phyloP scores from a whole-genome alignment of 2,329 filamentous ascomycete genomes.

The Bisporella sp. region DNA sequence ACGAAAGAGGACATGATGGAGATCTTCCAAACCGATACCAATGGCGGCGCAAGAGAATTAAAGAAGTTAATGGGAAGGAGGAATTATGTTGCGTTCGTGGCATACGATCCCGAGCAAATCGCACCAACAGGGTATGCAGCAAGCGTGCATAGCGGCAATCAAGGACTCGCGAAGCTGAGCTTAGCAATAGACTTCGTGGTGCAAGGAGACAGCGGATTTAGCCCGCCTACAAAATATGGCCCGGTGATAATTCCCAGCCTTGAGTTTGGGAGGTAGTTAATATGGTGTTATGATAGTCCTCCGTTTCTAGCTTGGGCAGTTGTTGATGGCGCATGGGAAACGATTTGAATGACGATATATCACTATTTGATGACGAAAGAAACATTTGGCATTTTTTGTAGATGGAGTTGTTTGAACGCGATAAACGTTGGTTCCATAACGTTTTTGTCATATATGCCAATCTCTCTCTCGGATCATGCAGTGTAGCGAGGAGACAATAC shows the following conservation, averaged over 20 bases:
- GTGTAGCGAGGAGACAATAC: background rate
- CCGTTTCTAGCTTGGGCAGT: too few relatives aligned
- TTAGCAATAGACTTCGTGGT: conserved; percentile 95
- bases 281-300: too few relatives aligned
- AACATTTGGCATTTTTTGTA: conserved; percentile 10
- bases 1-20: conserved; percentile 99
- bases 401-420: conserved; percentile 15
- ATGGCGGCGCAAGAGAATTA: conserved; percentile 72
- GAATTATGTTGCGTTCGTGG: conserved; percentile 91
- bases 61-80: conserved; percentile 89
- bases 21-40: conserved; percentile 92
- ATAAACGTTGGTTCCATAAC: background rate
- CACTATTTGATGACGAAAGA: background rate
- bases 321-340: too few relatives aligned
- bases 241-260: conserved; percentile 90
- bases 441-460: background rate
- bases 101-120: conserved; percentile 76
- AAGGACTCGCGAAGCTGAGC: conserved; percentile 61
- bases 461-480: too few relatives aligned
- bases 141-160: conserved; percentile 29
- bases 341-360: too few relatives aligned
- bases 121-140: conserved; percentile 20
- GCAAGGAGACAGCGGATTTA: conserved; percentile 79
- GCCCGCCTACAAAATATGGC: conserved; percentile 86
- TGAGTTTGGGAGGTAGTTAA: conserved; percentile 57